Evolutionary conservation across 176 grass and related monocot genomes (phyloP).

Genomic region (Luzula sylvatica): DNA sequence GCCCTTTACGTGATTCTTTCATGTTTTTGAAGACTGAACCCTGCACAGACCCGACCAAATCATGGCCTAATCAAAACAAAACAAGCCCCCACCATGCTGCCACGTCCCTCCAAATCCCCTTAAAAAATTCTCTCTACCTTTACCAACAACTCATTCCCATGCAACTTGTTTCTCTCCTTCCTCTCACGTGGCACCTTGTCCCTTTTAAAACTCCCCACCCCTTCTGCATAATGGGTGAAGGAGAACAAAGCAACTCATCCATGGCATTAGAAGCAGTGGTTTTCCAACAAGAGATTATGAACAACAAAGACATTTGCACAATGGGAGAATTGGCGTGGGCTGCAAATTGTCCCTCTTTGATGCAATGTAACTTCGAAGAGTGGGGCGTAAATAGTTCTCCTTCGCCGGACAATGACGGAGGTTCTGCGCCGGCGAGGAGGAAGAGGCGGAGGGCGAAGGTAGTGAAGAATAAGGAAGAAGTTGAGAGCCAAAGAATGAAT

Average conservation of each 20-base stretch:
- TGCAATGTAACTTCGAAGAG: conserved; percentile 27
- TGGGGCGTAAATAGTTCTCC: conserved; percentile 37
- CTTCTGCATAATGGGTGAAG: neutral
- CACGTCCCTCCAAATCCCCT: neutral
- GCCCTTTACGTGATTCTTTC: neutral
- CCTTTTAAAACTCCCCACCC: conserved; percentile 32
- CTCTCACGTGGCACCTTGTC: conserved; percentile 19
- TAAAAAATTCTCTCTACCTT: neutral
- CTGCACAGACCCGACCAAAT: conserved; percentile 14
- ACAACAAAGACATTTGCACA: conserved; percentile 25
- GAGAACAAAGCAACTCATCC: too few relatives aligned
- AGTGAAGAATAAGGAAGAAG: conserved; percentile 95
- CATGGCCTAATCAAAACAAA: conserved; percentile 22
- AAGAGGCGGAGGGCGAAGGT: conserved; percentile 60
- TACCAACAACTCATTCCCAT: conserved; percentile 1
- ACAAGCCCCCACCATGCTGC: neutral
- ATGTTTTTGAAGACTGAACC: conserved; percentile 21
- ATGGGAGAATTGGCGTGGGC: conserved; percentile 35
- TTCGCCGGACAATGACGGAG: neutral
- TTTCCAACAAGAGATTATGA: conserved; percentile 53
- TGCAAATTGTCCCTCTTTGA: neutral
- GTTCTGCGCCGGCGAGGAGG: conserved; percentile 22
- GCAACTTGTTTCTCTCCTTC: neutral
- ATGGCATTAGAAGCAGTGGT: conserved; percentile 92
- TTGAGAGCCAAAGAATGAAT: conserved; percentile 90